Base-by-base conservation (phyloP, 495 filamentous ascomycete species). In the Penicillium malachiteum region DNA sequence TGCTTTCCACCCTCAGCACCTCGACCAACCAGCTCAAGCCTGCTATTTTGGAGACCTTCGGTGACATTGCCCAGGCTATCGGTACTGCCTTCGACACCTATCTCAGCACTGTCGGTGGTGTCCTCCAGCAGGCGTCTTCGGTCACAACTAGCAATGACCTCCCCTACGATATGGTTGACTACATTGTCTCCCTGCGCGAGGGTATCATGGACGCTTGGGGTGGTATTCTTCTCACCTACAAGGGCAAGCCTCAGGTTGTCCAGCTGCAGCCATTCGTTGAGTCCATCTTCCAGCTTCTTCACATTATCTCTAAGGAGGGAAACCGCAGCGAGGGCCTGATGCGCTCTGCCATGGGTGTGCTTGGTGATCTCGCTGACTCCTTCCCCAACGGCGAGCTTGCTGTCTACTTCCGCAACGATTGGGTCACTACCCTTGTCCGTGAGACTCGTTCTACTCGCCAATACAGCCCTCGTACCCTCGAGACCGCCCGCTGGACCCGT, bases 131-230 rank as follows among this genome's bases (percentile, higher is more conserved):
- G 66, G 95, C 94, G 42, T 89, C 92, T 37, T 82, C 78, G 14
- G 90, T 97, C 38, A 87, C 87, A 9, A 81, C 85, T 35, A 80
- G 77, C 48, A 73, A 81, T 39, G 89, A 92, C 62, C 84, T 85
- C 38, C 80, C 76, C 41, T 91, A 90, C 54, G 94, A 98, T 62
- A 95, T 96, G 87, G 82, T 92, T 33, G 93, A 97, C 70, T 98
- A 98, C 66, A 84, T 98, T 57, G 83, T 95, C 57, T 95, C 92
- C 13, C 82, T 98, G 48, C 85, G 94, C 52, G 94, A 98, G 68
- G 94, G 93, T 63, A 96, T 97, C 54, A 96, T 97, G 89, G 94
- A 98, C 81, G 94, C 94, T 13, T 98, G 96, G 91, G 92, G 90
- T 67, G 94, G 94, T 63, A 92, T 93, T 44, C 88, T 98, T 57